These are phyloP conservation scores for Fusarium denticulatum DNA, from an alignment of 2,329 filamentous ascomycete genomes.

Conservation along the genomic window DNA sequence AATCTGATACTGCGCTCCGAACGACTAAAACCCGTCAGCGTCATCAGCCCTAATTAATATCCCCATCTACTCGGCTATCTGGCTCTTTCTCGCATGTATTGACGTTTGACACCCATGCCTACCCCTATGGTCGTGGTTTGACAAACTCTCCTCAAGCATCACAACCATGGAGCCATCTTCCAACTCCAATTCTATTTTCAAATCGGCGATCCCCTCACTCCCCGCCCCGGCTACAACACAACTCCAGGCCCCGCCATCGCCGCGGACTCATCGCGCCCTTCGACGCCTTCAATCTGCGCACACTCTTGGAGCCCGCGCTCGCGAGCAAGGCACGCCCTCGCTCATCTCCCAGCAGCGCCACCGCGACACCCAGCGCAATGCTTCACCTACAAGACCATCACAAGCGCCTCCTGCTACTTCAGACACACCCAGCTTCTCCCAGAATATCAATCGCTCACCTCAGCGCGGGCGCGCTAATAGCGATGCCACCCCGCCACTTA, in stretches of 20 bases:
- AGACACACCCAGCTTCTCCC: conserved; percentile 16
- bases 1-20: conserved; percentile 5
- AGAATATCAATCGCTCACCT: conserved; percentile 52
- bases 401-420: conserved; percentile 9
- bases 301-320: conserved; percentile 67
- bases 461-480: conserved; percentile 76
- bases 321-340: conserved; percentile 60
- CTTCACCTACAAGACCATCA: conserved; percentile 46
- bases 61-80: background rate
- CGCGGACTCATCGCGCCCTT: conserved; percentile 72
- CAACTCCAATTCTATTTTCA: conserved; percentile 24
- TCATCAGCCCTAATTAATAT: conserved; percentile 16
- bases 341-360: conserved; percentile 72
- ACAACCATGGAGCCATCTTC: conserved; percentile 35
- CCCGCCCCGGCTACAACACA: conserved; percentile 51
- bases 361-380: conserved; percentile 54
- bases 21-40: conserved; percentile 1
- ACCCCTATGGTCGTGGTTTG: background rate
- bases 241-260: conserved; percentile 67
- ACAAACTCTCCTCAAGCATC: conserved; percentile 2
- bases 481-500: conserved; percentile 64
- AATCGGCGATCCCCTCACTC: conserved; percentile 37
- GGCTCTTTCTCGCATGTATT: background rate
- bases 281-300: conserved; percentile 82
- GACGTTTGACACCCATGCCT: conserved; percentile 3